A percentile compares a stretch with the other conserved stretches of the same genome.
Conservation (phyloP, 192 early-diverging fungal genomes). For the Gryganskiella cystojenkinii region DNA sequence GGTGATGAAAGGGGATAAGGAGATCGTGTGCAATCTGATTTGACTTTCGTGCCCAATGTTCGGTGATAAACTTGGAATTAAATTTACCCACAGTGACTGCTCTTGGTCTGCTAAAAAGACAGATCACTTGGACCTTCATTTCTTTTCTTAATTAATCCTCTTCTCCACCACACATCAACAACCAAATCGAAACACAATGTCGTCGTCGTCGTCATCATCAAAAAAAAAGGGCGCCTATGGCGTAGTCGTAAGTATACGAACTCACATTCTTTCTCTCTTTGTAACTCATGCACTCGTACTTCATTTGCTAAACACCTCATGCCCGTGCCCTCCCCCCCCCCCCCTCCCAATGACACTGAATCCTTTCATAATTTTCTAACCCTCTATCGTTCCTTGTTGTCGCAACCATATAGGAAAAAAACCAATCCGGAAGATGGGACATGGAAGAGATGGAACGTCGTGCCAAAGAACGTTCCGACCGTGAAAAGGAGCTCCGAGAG, state of each 20-base stretch:
- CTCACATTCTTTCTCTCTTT: no score
- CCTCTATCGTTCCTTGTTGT: background rate
- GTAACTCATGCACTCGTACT: no score
- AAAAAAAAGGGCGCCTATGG: conserved; percentile 48
- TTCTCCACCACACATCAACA: background rate
- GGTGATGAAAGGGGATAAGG: no score
- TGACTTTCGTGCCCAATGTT: no score
- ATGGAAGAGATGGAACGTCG: conserved; percentile 71
- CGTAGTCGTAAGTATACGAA: conserved; percentile 22
- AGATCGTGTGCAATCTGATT: no score
- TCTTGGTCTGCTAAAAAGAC: no score
- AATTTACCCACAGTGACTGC: no score
- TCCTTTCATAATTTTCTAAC: no score
- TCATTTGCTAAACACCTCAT: no score
- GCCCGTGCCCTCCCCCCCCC: no score
- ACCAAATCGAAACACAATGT: no score
- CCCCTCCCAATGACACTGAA: background rate
- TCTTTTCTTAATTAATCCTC: background rate
- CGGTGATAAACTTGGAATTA: no score
- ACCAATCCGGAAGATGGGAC: conserved; percentile 69
- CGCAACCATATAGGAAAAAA: conserved; percentile 16
- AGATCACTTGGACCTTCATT: background rate
- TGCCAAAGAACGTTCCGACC: conserved; percentile 71
- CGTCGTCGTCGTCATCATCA: conserved; percentile 12
- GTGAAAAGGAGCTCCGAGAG: conserved; percentile 53